A percentile compares a stretch with the other conserved stretches of the same genome.
Conservation (phyloP, 139 green algal species). For the Micromonas pusilla region DNA sequence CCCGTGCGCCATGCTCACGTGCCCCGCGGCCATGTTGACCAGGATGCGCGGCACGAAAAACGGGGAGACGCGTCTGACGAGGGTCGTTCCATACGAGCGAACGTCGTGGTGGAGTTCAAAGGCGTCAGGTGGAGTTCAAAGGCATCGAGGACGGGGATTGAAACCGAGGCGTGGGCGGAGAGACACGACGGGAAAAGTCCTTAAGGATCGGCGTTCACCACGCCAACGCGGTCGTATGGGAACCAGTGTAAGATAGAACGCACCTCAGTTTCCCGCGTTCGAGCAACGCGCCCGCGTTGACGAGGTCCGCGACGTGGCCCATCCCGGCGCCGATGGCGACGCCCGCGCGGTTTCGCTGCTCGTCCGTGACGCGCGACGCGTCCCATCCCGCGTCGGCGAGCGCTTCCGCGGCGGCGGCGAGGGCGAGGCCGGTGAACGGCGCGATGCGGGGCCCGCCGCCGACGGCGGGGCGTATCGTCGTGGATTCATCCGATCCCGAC, state of each 20-base stretch:
- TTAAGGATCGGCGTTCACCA: too few species aligned
- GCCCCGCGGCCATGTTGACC: slow-evolving; percentile 83
- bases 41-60: slow-evolving; percentile 90
- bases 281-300: slow-evolving; percentile 50
- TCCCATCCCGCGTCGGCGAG: slow-evolving; percentile 56
- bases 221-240: too few species aligned
- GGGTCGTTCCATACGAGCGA: too few species aligned
- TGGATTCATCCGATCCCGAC: neutral
- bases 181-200: too few species aligned
- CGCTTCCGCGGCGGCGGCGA: slow-evolving; percentile 22
- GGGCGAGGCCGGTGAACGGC: slow-evolving; percentile 7
- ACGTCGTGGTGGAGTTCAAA: too few species aligned
- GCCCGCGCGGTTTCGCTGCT: slow-evolving; percentile 48
- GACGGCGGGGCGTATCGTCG: neutral
- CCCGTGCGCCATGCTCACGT: slow-evolving; percentile 71
- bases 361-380: neutral
- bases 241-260: too few species aligned
- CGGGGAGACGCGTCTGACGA: slow-evolving; percentile 69
- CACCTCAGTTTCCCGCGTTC: slow-evolving; percentile 41
- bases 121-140: too few species aligned
- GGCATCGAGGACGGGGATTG: too few species aligned
- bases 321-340: slow-evolving; percentile 85
- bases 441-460: slow-evolving; percentile 33
- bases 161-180: too few species aligned
- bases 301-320: slow-evolving; percentile 69